phyloP scores from a whole-genome alignment of 192 early-diverging fungal species.

The Glomus cerebriforme region DNA sequence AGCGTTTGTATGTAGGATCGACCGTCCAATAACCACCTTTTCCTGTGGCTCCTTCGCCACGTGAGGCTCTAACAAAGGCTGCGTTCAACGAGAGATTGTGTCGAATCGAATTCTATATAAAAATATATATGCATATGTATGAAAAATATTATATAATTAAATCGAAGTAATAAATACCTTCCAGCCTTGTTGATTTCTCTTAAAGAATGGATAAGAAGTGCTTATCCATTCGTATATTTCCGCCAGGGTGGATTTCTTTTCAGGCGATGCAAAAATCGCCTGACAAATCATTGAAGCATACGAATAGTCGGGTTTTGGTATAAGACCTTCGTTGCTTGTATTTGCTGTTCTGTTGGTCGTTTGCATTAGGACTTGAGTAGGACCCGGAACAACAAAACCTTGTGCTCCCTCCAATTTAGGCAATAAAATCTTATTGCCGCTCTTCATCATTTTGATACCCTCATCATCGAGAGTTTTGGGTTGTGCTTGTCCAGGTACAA shows the following conservation, averaged over 20 bases:
- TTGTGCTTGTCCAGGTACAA: not conserved
- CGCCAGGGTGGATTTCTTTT: not conserved
- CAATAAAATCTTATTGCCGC: not conserved
- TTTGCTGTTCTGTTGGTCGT: not conserved
- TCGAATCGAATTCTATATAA: constrained; percentile 74
- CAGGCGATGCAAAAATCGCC: not conserved
- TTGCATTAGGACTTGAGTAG: not conserved
- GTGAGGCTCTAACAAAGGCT: constrained; percentile 68
- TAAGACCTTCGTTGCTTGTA: not conserved
- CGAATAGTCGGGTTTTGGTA: constrained; percentile 1
- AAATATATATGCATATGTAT: not conserved
- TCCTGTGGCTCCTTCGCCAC: constrained; percentile 59
- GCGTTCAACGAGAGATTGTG: constrained; percentile 88
- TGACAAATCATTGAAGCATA: constrained; percentile 4
- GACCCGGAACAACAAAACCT: not conserved
- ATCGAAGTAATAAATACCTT: not conserved
- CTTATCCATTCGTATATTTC: constrained; percentile 9
- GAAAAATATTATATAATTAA: not conserved
- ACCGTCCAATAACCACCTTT: constrained; percentile 73
- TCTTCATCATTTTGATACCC: not conserved
- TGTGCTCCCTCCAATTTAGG: not conserved
- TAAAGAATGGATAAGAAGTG: not conserved
- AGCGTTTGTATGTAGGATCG: constrained; percentile 36
- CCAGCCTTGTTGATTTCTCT: not conserved
- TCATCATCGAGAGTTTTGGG: not conserved